These are phyloP conservation scores for Adansonia gregorii DNA, from an alignment of 441 rosid species.

Conservation along the genomic window DNA sequence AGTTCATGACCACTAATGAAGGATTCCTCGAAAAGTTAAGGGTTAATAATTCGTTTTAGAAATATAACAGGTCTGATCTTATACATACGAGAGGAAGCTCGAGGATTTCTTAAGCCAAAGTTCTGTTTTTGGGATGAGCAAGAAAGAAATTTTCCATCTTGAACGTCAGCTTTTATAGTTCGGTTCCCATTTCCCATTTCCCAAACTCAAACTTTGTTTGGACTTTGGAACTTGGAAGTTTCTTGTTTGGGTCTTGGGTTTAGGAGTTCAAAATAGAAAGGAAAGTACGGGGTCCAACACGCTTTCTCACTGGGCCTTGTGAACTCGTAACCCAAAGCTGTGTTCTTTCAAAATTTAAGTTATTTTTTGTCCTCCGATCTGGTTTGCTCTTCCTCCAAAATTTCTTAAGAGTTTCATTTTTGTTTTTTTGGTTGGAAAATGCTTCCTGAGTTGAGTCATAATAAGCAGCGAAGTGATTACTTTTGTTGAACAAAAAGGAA, in stretches of 20 bases:
- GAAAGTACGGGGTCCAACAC: too few species aligned
- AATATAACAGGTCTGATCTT: not conserved
- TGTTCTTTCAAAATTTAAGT: not conserved
- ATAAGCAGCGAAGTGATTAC: not conserved
- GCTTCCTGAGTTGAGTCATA: not conserved
- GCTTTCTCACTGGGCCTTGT: not conserved
- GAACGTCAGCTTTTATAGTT: not conserved
- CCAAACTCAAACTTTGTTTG: not conserved
- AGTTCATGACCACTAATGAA: not conserved
- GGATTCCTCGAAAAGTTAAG: not conserved
- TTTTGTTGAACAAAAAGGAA: not conserved
- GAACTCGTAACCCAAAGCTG: not conserved
- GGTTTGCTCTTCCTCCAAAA: not conserved
- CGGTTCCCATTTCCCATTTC: not conserved
- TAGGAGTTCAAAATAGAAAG: not conserved
- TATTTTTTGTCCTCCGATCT: not conserved
- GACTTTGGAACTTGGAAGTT: too few species aligned
- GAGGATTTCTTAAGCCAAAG: too few species aligned
- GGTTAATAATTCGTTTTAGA: not conserved
- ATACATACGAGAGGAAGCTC: too few species aligned
- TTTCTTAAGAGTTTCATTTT: not conserved
- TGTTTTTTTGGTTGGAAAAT: too few species aligned
- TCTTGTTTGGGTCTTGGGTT: too few species aligned
- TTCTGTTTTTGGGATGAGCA: not conserved
- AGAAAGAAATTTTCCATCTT: not conserved